Percentiles rank a stretch among this genome's conserved stretches.
Conservation (phyloP, 306 rosid genomes). For the Dalbergia cochinchinensis region DNA sequence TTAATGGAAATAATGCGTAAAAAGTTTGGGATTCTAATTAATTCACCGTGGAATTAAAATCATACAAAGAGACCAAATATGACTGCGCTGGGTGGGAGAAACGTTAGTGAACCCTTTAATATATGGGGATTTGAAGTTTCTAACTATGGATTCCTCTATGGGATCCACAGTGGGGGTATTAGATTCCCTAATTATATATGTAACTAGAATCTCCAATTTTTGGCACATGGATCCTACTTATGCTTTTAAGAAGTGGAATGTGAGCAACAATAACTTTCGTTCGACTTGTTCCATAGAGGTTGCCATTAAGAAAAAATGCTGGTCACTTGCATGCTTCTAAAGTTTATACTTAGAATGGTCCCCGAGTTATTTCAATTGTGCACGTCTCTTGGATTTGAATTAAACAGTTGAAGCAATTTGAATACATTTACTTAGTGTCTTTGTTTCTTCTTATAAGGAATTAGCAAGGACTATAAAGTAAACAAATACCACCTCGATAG, state of each 20-base stretch:
- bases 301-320: neutral
- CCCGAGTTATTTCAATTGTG: neutral
- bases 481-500: neutral
- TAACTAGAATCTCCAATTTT: neutral
- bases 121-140: neutral
- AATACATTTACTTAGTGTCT: neutral
- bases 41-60: too few species aligned
- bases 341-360: slow-evolving; percentile 5
- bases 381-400: neutral
- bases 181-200: neutral
- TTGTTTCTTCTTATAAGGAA: neutral
- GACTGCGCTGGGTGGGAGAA: neutral
- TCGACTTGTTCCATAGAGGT: neutral
- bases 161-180: neutral
- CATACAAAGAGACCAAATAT: too few species aligned
- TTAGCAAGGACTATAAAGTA: neutral
- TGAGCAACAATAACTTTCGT: slow-evolving; percentile 10
- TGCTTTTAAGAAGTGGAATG: slow-evolving; percentile 22
- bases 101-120: neutral
- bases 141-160: neutral
- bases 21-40: too few species aligned
- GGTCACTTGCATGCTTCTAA: neutral
- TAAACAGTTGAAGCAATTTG: neutral
- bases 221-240: neutral
- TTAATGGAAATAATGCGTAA: too few species aligned